A percentile compares a stretch with the other conserved stretches of the same genome.
Evolutionary conservation across 331 rosid species (phyloP).

Genomic region (Saraca asoca): DNA sequence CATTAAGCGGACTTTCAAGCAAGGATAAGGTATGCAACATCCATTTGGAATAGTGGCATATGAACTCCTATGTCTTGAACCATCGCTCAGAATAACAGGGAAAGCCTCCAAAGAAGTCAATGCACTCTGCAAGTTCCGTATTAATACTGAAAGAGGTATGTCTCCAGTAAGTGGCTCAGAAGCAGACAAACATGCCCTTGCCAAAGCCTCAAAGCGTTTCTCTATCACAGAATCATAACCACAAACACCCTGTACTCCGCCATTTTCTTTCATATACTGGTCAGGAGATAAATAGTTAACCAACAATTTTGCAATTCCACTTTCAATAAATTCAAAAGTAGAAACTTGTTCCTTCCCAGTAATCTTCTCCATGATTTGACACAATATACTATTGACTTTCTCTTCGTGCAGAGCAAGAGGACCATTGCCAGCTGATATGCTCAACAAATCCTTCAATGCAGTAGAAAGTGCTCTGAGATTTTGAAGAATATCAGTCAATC

Average conservation of each 20-base stretch:
- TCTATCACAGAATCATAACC: slow-evolving; percentile 49
- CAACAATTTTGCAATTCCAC: slow-evolving; percentile 82
- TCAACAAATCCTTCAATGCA: slow-evolving; percentile 55
- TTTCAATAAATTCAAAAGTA: slow-evolving; percentile 93
- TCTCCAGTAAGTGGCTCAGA: slow-evolving; percentile 51
- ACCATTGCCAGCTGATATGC: slow-evolving; percentile 36
- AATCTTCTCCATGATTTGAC: slow-evolving; percentile 69
- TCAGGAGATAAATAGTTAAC: slow-evolving; percentile 68
- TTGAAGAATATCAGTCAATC: slow-evolving; percentile 78
- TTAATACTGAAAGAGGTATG: slow-evolving; percentile 54
- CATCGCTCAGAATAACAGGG: slow-evolving; percentile 74
- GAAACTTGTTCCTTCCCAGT: slow-evolving; percentile 82
- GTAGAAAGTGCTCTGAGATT: slow-evolving; percentile 61
- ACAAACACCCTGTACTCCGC: slow-evolving; percentile 37
- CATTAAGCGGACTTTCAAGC: slow-evolving; percentile 72
- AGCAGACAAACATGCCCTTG: slow-evolving; percentile 58
- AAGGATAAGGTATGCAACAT: slow-evolving; percentile 60
- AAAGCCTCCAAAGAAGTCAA: slow-evolving; percentile 83
- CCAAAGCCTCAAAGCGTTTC: slow-evolving; percentile 76
- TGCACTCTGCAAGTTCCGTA: slow-evolving; percentile 69
- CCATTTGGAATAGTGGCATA: slow-evolving; percentile 70
- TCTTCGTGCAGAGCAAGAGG: slow-evolving; percentile 60
- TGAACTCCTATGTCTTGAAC: slow-evolving; percentile 57
- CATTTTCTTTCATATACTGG: slow-evolving; percentile 49
- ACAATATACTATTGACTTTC: slow-evolving; percentile 48